These are phyloP conservation scores for Nicotiana noctiflora DNA, from an alignment of 257 asterid species.

Conservation along the genomic window DNA sequence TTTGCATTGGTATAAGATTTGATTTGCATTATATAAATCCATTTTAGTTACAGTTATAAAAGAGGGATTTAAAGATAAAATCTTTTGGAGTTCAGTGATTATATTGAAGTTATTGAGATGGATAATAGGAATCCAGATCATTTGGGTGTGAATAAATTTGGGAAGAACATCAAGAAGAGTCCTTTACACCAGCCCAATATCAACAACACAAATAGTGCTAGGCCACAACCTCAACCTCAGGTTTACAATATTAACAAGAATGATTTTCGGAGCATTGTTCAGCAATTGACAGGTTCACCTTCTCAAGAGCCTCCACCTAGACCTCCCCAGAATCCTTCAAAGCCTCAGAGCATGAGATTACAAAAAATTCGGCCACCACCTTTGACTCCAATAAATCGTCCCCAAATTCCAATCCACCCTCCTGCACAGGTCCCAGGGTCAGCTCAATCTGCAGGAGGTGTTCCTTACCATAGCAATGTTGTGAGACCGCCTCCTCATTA, in stretches of 20 bases:
- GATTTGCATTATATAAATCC: background rate
- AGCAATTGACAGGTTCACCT: constrained; percentile 85
- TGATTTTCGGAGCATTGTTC: constrained; percentile 81
- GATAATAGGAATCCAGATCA: constrained; percentile 54
- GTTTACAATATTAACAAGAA: constrained; percentile 89
- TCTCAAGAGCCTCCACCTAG: constrained; percentile 44
- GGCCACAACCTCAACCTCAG: constrained; percentile 87
- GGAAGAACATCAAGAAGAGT: constrained; percentile 80
- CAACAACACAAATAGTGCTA: constrained; percentile 8
- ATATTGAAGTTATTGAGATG: constrained; percentile 26
- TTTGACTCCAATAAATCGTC: constrained; percentile 55
- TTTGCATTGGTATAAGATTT: background rate
- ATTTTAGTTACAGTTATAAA: background rate
- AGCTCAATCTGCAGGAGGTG: constrained; percentile 25
- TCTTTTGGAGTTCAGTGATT: background rate
- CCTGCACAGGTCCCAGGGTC: constrained; percentile 33
- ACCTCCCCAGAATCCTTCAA: constrained; percentile 60
- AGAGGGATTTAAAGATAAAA: background rate
- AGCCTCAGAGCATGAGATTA: constrained; percentile 62
- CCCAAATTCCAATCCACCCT: constrained; percentile 50
- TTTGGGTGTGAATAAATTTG: constrained; percentile 77
- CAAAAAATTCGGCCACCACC: constrained; percentile 89
- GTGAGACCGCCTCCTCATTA: constrained; percentile 50
- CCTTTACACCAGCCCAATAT: constrained; percentile 79
- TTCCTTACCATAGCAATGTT: constrained; percentile 41